phyloP scores from a whole-genome alignment of 202 grass and related monocot genomes.

The Hordeum pubiflorum region DNA sequence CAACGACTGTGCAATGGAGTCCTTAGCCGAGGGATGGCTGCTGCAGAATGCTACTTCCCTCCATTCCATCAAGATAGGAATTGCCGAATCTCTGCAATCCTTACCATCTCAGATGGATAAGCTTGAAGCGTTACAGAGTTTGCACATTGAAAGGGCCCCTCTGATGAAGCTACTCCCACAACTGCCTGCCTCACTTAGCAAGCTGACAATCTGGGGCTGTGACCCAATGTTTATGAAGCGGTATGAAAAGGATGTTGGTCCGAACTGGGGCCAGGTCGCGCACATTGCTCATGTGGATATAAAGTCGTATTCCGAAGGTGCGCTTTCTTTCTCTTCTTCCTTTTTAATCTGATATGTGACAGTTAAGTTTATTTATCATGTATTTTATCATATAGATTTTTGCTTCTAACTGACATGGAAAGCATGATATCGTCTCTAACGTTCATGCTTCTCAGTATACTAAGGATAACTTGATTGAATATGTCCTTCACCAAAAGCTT shows the following conservation, averaged over 20 bases:
- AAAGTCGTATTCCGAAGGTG: background rate
- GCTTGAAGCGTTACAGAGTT: constrained; percentile 3
- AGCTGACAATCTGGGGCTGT: constrained; percentile 26
- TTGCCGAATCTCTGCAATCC: background rate
- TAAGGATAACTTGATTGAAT: too few relatives aligned
- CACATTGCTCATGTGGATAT: constrained; percentile 12
- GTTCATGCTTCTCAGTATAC: too few relatives aligned
- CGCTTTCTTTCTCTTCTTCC: background rate
- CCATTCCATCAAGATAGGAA: background rate
- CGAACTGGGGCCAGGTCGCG: constrained; percentile 7
- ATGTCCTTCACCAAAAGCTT: too few relatives aligned
- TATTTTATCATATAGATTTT: too few relatives aligned
- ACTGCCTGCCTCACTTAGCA: constrained; percentile 11
- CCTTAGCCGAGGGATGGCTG: constrained; percentile 25
- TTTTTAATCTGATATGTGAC: background rate
- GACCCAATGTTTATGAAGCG: background rate
- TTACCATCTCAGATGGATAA: constrained; percentile 22
- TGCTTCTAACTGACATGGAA: too few relatives aligned
- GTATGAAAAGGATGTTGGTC: constrained; percentile 24
- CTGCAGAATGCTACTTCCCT: constrained; percentile 27
- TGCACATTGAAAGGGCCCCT: constrained; percentile 24
- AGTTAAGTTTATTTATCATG: background rate
- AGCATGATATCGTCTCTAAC: too few relatives aligned
- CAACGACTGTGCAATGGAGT: constrained; percentile 3
- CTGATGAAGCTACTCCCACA: constrained; percentile 15